Evolutionary conservation across 306 rosid species (phyloP).

Genomic region (Cicer judaicum): DNA sequence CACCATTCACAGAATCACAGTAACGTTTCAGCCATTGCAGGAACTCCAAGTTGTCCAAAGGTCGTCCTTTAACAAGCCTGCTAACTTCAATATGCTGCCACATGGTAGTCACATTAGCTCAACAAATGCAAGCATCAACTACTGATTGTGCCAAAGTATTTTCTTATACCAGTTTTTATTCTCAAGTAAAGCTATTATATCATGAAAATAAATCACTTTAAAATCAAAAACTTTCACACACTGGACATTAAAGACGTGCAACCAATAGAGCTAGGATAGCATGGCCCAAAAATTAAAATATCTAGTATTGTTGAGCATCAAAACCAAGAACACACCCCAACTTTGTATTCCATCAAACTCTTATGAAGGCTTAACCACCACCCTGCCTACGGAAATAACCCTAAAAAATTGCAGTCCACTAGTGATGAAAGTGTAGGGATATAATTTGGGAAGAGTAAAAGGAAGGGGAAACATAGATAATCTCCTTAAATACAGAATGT

Average conservation of each 20-base stretch:
- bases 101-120: constrained; percentile 29
- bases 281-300: constrained; percentile 2
- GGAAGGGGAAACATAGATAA: not conserved
- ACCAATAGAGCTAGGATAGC: constrained; percentile 19
- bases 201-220: constrained; percentile 11
- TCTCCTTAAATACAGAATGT: not conserved
- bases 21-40: constrained; percentile 98
- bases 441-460: not conserved
- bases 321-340: constrained; percentile 15
- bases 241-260: constrained; percentile 25
- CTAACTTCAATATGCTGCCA: constrained; percentile 90
- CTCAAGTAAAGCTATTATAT: constrained; percentile 9
- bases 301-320: constrained; percentile 20
- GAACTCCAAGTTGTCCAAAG: constrained; percentile 97
- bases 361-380: constrained; percentile 14
- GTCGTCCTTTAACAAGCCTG: constrained; percentile 96
- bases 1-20: constrained; percentile 97
- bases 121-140: constrained; percentile 36
- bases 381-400: constrained; percentile 1
- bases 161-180: constrained; percentile 7
- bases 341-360: constrained; percentile 29
- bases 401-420: constrained; percentile 1
- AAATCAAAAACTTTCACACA: constrained; percentile 29
- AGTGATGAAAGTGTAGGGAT: not conserved
- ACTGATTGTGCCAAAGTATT: constrained; percentile 13